A percentile compares a stretch with the other conserved stretches of the same genome.
Conservation (phyloP, 192 early-diverging fungal genomes). For the Coemansia sp. region DNA sequence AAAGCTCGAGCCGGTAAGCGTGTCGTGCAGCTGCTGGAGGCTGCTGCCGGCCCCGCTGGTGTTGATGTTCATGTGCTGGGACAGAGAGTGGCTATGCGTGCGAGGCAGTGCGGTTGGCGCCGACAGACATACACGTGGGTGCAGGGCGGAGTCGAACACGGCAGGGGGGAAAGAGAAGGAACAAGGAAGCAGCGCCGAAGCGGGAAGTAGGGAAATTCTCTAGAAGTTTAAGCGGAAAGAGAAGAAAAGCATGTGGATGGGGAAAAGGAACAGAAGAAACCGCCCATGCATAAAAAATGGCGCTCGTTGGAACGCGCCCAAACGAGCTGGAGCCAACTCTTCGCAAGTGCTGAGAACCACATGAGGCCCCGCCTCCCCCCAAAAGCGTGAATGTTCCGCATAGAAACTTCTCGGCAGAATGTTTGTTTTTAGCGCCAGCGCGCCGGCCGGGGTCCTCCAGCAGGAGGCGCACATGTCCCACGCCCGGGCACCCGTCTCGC, state of each 20-base stretch:
- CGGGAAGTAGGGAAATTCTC: neutral
- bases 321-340: neutral
- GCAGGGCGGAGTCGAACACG: neutral
- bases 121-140: neutral
- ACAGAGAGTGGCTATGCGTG: neutral
- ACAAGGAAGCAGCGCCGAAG: neutral
- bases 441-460: too few species aligned
- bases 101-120: neutral
- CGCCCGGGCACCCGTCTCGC: too few species aligned
- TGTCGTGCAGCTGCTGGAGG: slow-evolving; percentile 44
- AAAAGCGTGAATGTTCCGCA: slow-evolving; percentile 24
- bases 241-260: neutral
- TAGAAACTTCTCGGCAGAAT: slow-evolving; percentile 40
- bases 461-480: neutral
- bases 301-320: neutral
- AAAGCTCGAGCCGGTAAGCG: slow-evolving; percentile 29
- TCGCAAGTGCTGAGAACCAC: neutral
- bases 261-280: slow-evolving; percentile 6
- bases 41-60: slow-evolving; percentile 10
- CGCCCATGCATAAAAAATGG: slow-evolving; percentile 5
- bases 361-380: slow-evolving; percentile 1
- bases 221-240: slow-evolving; percentile 1
- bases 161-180: neutral
- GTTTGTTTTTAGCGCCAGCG: slow-evolving; percentile 1
- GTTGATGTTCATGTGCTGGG: slow-evolving; percentile 28